These are phyloP conservation scores for Trichoderma breve DNA, from an alignment of 2,329 filamentous ascomycete species.

Conservation along the genomic window DNA sequence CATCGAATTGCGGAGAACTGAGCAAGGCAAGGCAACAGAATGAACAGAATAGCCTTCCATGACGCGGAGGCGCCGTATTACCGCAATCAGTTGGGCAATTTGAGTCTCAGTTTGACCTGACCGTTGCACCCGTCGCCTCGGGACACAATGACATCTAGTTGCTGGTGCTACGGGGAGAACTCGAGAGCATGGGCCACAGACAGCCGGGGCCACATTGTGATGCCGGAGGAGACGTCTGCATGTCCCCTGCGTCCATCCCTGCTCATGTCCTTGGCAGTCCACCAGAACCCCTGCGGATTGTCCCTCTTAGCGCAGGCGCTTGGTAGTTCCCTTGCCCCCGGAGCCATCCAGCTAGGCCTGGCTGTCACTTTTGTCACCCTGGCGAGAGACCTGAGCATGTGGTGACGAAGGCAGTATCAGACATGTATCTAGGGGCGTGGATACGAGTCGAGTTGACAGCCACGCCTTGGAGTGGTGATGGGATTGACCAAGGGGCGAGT, in stretches of 20 bases:
- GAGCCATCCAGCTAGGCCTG: background rate
- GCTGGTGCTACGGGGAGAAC: slow-evolving; percentile 7
- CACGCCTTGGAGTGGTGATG: slow-evolving; percentile 12
- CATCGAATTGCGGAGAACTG: background rate
- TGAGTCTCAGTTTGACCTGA: slow-evolving; percentile 10
- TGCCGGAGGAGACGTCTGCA: slow-evolving; percentile 13
- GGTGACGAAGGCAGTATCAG: background rate
- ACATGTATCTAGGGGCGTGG: slow-evolving; percentile 15
- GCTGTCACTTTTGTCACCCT: slow-evolving; percentile 14
- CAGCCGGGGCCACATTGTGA: slow-evolving; percentile 3
- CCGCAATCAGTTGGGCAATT: background rate
- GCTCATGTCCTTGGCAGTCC: slow-evolving; percentile 10
- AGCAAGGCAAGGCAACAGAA: background rate
- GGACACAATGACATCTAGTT: slow-evolving; percentile 14
- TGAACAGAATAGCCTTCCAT: background rate
- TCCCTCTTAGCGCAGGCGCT: slow-evolving; percentile 12
- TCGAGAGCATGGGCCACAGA: slow-evolving; percentile 5
- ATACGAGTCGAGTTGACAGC: slow-evolving; percentile 17
- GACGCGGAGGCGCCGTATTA: background rate
- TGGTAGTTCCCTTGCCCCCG: slow-evolving; percentile 4
- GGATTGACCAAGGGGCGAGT: slow-evolving; percentile 4
- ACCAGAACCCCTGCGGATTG: slow-evolving; percentile 12
- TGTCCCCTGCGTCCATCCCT: slow-evolving; percentile 14
- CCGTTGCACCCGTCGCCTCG: slow-evolving; percentile 17
- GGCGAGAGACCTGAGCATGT: slow-evolving; percentile 2